Evolutionary conservation across 176 grass and related monocot genomes (phyloP).

Genomic region (Cenchrus americanus): DNA sequence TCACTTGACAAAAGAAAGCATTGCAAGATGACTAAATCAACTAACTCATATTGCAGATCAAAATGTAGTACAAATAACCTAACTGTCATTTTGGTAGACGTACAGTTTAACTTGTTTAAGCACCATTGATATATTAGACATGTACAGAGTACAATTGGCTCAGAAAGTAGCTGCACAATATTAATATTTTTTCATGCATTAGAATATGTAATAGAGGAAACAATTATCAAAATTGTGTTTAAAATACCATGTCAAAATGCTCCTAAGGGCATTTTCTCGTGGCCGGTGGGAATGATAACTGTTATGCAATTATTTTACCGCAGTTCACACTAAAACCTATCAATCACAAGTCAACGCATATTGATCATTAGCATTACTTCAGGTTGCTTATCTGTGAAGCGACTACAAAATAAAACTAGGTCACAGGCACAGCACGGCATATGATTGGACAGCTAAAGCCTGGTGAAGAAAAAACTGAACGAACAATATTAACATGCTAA

Average conservation of each 20-base stretch:
- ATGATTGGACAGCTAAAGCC: neutral
- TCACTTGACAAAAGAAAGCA: constrained; percentile 13
- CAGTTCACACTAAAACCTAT: neutral
- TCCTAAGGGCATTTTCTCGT: neutral
- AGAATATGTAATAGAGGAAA: neutral
- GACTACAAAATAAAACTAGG: neutral
- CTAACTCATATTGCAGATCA: neutral
- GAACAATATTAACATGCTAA: constrained; percentile 25
- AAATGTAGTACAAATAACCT: constrained; percentile 8
- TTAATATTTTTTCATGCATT: neutral
- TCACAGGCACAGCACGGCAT: neutral
- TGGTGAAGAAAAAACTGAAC: constrained; percentile 17
- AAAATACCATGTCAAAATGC: neutral
- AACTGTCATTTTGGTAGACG: neutral
- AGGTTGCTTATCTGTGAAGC: neutral
- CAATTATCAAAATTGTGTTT: neutral
- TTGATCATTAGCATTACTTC: neutral
- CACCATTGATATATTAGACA: neutral
- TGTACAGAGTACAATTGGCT: neutral
- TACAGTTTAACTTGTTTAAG: neutral
- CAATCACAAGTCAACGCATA: neutral
- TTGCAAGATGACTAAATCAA: neutral
- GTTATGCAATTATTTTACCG: neutral
- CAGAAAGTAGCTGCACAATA: neutral
- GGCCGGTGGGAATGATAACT: neutral